Conservation (phyloP, 1,284 basidiomycete species). For the Ganoderma leucocontextum region DNA sequence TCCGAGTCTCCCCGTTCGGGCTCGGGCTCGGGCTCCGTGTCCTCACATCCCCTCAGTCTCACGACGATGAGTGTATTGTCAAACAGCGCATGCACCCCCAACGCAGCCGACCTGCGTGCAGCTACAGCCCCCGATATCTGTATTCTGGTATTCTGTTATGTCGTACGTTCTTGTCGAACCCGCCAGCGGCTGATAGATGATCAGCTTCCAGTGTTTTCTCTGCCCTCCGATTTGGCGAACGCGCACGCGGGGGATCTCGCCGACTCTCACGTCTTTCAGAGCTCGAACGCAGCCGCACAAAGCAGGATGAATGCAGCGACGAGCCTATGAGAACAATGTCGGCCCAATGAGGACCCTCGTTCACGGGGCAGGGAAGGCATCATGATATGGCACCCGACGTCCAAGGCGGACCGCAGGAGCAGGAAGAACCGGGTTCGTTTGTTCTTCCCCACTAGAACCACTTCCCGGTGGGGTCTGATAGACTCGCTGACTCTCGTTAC, state of each 20-base stretch:
- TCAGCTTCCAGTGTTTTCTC: conserved; percentile 18
- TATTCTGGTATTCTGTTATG: conserved; percentile 27
- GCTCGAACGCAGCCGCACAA: conserved; percentile 6
- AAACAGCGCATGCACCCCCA: conserved; percentile 17
- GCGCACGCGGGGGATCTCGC: conserved; percentile 12
- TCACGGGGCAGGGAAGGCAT: conserved; percentile 10
- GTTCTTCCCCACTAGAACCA: conserved; percentile 1
- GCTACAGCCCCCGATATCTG: conserved; percentile 21
- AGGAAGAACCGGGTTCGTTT: neutral
- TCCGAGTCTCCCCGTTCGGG: neutral
- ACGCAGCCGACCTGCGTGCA: conserved; percentile 6
- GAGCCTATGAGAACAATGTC: conserved; percentile 9
- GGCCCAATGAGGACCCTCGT: neutral
- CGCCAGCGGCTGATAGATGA: conserved; percentile 13
- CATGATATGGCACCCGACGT: conserved; percentile 11
- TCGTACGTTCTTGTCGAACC: conserved; percentile 17
- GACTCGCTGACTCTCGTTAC: conserved; percentile 27
- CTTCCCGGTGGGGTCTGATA: conserved; percentile 22
- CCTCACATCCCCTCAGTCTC: conserved; percentile 1
- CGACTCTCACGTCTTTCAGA: conserved; percentile 15
- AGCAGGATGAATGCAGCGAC: neutral
- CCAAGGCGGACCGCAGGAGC: conserved; percentile 9
- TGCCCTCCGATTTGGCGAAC: conserved; percentile 16
- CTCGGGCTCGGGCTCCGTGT: conserved; percentile 4
- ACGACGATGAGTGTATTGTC: conserved; percentile 21